Base-by-base conservation (phyloP, 441 rosid species). In the Populus hybrid region DNA sequence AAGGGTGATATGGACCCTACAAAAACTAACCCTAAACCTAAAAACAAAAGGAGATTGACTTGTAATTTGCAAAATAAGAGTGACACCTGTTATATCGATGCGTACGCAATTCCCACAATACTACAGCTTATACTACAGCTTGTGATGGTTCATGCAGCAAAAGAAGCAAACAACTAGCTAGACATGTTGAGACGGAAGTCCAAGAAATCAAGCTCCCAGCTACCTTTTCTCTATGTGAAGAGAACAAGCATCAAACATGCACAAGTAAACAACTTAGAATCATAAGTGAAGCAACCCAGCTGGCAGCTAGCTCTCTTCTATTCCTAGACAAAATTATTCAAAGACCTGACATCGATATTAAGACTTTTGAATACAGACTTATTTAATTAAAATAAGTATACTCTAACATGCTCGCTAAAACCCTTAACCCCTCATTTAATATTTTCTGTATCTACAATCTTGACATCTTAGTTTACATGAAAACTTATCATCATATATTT, bases 11-110 rank as follows among this genome's bases (percentile, higher is more conserved):
- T 42, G 74, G 81, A 40, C 20, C 77, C 79, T 11, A 64, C 50
- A 40, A 70, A 42, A 20, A 18, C 61, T 23, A 71, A 26, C 10
- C 20, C 64, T 57, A 38, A 34, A 67, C 69, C 77, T 10, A 75
- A 70, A 57, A 10, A 8, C 6, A 46, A 24, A 14, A 34, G 5
- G 42, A 20, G 72, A n/a, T 16, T n/a, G 10, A 36, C 11, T 38
- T 70, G 75, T 10, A 34, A 14, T 7, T 70, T 65, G 73, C 57
- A 67, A 67, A 67, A 24, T 6, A 4, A 21, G 12, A 72, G 76
- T 38, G 78, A 71, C 71, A 81, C 61, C 74, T 72, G 72, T 40
- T 67, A 54, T 57, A 34, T 6, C 14, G 34, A 40, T 21, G 21
- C 26, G 16, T 10, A 70, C 26, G n/a, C n/a, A 70, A 76, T 72